Percentiles rank a stretch among this genome's conserved stretches.
These are phyloP conservation scores for Magnaporthiopsis incrustans DNA, from an alignment of 2,329 filamentous ascomycete species.

Conservation along the genomic window DNA sequence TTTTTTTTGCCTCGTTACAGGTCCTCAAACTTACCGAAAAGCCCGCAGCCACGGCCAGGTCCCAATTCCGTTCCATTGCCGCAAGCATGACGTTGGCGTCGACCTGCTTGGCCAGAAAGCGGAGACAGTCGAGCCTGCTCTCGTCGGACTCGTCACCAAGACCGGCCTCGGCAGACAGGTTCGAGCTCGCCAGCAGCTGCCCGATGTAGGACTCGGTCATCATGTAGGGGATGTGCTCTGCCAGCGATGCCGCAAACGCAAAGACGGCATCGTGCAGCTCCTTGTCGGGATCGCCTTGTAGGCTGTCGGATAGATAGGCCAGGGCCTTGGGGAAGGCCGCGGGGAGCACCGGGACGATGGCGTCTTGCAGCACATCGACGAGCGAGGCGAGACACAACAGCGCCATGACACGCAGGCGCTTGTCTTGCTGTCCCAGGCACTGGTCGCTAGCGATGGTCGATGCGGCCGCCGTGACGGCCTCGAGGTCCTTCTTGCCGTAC, in stretches of 20 bases:
- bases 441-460: constrained; percentile 66
- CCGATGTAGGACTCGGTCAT: constrained; percentile 68
- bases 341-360: constrained; percentile 76
- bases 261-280: constrained; percentile 77
- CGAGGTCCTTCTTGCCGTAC: constrained; percentile 85
- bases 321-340: constrained; percentile 65
- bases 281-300: constrained; percentile 43
- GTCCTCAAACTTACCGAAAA: constrained; percentile 45
- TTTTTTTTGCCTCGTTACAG: no score
- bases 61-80: constrained; percentile 67
- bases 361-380: constrained; percentile 79
- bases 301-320: constrained; percentile 58
- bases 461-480: constrained; percentile 67
- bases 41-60: constrained; percentile 52
- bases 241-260: constrained; percentile 68
- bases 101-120: constrained; percentile 67
- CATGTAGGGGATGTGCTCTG: constrained; percentile 85
- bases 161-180: constrained; percentile 57
- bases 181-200: constrained; percentile 63
- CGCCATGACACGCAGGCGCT: constrained; percentile 71
- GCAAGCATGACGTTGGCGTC: constrained; percentile 69
- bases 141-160: constrained; percentile 56
- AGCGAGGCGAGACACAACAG: constrained; percentile 82
- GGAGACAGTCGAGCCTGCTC: constrained; percentile 60
- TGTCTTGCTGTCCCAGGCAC: constrained; percentile 68